Evolutionary conservation across 352 stramenopile genomes (phyloP).

Genomic region (Globisporangium paddicum): DNA sequence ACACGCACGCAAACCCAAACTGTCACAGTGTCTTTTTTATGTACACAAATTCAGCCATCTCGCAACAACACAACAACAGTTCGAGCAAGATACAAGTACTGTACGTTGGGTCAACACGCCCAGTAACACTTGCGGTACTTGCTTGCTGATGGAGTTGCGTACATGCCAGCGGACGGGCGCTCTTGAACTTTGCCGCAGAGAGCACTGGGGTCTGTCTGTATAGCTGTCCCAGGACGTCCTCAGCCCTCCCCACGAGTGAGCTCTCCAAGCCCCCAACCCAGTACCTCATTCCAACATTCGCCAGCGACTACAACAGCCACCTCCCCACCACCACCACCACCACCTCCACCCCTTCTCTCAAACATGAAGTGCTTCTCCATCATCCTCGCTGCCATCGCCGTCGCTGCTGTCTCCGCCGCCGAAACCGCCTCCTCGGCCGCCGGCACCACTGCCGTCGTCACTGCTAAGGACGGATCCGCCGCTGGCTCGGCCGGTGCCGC

Average conservation of each 20-base stretch:
- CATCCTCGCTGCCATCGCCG: constrained; percentile 34
- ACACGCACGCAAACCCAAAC: neutral
- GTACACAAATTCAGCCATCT: neutral
- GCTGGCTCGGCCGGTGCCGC: neutral
- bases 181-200: neutral
- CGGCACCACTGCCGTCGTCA: neutral
- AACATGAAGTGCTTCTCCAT: constrained; percentile 38
- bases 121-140: neutral
- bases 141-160: neutral
- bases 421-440: constrained; percentile 13
- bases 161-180: neutral
- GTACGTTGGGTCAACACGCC: neutral
- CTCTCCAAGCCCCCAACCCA: neutral
- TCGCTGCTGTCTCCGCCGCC: constrained; percentile 20
- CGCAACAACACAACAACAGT: neutral
- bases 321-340: constrained; percentile 11
- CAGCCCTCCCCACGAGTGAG: neutral
- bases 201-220: too few relatives aligned
- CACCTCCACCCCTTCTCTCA: neutral
- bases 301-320: constrained; percentile 28
- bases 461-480: neutral
- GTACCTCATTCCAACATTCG: constrained; percentile 31
- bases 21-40: neutral
- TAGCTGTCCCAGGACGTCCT: neutral
- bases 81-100: neutral